Percentiles rank a stretch among this genome's conserved stretches.
These are phyloP conservation scores for Didymella sp. DNA, from an alignment of 2,329 filamentous ascomycete genomes.

Conservation along the genomic window DNA sequence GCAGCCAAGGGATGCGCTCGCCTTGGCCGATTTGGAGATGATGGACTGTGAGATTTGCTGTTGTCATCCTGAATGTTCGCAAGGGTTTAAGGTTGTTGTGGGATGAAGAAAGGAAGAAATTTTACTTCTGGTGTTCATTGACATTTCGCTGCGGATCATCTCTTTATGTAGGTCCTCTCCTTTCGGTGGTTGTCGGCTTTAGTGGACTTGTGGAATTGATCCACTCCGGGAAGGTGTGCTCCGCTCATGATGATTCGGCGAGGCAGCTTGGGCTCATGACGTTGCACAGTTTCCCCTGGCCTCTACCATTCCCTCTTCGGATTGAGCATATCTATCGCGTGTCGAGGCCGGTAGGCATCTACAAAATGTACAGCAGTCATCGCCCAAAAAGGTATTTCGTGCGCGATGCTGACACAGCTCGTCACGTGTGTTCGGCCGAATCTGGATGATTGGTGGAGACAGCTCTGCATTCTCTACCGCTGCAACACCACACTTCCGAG, in stretches of 20 bases:
- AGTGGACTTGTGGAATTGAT: slow-evolving; percentile 4
- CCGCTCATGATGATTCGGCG: slow-evolving; percentile 11
- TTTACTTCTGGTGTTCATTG: not conserved
- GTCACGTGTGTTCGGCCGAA: slow-evolving; percentile 16
- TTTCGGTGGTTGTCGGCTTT: slow-evolving; percentile 14
- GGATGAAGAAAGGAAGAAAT: too few species aligned
- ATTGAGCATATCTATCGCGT: not conserved
- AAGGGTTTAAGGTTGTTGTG: not conserved
- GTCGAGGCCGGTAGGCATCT: slow-evolving; percentile 1
- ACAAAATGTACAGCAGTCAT: not conserved
- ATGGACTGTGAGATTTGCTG: slow-evolving; percentile 45
- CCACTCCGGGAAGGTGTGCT: slow-evolving; percentile 2
- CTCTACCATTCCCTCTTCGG: not conserved
- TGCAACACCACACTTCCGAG: not conserved
- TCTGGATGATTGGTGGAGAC: slow-evolving; percentile 2
- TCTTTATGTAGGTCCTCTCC: slow-evolving; percentile 3
- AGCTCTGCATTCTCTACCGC: not conserved
- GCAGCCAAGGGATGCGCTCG: slow-evolving; percentile 69
- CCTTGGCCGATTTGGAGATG: slow-evolving; percentile 62
- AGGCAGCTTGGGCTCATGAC: not conserved
- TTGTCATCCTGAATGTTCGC: slow-evolving; percentile 23
- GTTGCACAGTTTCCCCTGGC: not conserved
- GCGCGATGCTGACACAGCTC: slow-evolving; percentile 8
- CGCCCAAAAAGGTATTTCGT: not conserved
- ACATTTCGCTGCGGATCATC: not conserved